Evolutionary conservation across 2,329 filamentous ascomycete species (phyloP), one percentile per base, ranked within the genome.

Genomic region (Diaporthe sp.): DNA sequence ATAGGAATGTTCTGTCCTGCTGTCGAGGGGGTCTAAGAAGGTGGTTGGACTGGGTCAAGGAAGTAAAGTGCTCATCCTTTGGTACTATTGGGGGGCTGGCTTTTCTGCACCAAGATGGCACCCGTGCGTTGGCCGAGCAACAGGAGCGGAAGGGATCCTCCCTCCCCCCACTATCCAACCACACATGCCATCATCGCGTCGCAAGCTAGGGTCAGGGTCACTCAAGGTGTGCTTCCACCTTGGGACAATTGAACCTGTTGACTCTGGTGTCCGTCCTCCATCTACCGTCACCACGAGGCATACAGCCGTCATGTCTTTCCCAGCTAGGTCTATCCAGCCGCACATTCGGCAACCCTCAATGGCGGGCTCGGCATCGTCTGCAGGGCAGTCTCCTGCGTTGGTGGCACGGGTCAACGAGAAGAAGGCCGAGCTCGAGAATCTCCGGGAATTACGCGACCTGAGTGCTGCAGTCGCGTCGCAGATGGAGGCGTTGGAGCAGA

Each of bases 341-440:
- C 93, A 95, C 81, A 85, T 94, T 80, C 93, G 93, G 75, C 90
- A 92, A 79, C 86, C 90, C 49, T 91, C 91, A 79, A 84, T 85
- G 61, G 85, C 87, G 3, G 84, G 86, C 34, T 76, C 81, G 13
- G 81, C 80, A 75, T 84, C 87, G 6, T 83, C 85, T 39, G 82
- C 84, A 6, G 89, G 91, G 65, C 93, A 94, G 83, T 94, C 94
- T 1, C 91, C 94, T 1, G 90, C 91, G 37, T 87, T 97, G 22
- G 86, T 94, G 71, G 91, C 93, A 60, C 93, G 94, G 78, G 95
- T 97, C 82, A 92, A 94, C 78, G 94, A 97, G 86, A 97, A 97
- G 87, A 95, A 94, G 84, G 91, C 92, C 72, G 95, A 97, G 83
- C 89, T 97, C 8, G 93, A 95, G 79, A 94, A 92, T 80, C 87